Percentiles rank a stretch among this genome's conserved stretches.
phyloP scores from a whole-genome alignment of 495 filamentous ascomycete genomes.

The Letharia lupina region DNA sequence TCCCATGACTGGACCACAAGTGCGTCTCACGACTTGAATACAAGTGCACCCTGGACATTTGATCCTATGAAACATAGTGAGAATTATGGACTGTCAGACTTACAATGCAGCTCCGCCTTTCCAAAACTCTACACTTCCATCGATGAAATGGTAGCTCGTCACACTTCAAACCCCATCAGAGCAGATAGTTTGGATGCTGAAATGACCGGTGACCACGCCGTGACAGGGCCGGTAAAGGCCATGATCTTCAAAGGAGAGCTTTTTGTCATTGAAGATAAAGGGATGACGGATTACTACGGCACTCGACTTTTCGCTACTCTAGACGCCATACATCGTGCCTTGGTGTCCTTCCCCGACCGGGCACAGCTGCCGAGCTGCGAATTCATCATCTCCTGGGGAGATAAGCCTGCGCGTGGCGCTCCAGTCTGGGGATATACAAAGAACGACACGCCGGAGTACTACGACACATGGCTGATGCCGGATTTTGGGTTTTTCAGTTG shows the following conservation, averaged over 20 bases:
- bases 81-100: neutral
- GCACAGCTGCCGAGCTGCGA: conserved; percentile 5
- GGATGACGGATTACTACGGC: neutral
- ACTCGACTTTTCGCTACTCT: neutral
- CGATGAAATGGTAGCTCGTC: neutral
- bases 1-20: no score
- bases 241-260: neutral
- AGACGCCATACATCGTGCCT: neutral
- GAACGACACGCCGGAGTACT: neutral
- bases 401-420: neutral
- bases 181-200: neutral
- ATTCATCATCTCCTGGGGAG: conserved; percentile 2
- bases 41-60: neutral
- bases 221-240: neutral
- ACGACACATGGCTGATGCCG: conserved; percentile 8
- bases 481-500: conserved; percentile 14
- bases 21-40: neutral
- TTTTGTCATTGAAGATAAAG: neutral
- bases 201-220: neutral
- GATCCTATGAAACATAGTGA: neutral
- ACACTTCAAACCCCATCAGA: neutral
- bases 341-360: neutral
- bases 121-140: neutral
- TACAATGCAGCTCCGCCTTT: neutral
- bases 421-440: conserved; percentile 8